Percentiles rank a stretch among this genome's conserved stretches.
phyloP scores from a whole-genome alignment of 305 asterid genomes.

The Solanum hybrid region DNA sequence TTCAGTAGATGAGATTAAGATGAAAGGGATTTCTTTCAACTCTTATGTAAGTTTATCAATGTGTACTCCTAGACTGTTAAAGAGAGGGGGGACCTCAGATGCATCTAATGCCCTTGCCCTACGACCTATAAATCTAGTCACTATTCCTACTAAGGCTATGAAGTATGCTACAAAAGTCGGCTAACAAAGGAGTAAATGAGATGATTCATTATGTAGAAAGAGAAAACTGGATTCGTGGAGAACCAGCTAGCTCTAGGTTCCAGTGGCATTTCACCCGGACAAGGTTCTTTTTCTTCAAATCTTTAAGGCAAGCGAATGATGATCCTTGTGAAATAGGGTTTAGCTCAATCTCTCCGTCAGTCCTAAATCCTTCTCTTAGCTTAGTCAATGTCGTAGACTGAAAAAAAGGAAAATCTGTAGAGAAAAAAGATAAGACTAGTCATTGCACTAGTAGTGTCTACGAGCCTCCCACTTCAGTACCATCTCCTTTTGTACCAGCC shows the following conservation, averaged over 20 bases:
- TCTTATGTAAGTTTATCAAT: neutral
- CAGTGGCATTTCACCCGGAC: neutral
- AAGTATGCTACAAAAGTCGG: neutral
- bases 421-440: neutral
- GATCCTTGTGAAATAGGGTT: neutral
- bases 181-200: neutral
- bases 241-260: neutral
- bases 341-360: neutral
- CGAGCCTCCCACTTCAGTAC: neutral
- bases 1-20: neutral
- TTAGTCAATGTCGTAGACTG: too few species aligned
- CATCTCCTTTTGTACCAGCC: neutral
- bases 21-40: neutral
- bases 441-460: neutral
- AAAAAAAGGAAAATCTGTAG: neutral
- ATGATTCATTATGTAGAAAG: neutral
- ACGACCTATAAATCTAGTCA: neutral
- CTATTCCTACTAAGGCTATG: neutral
- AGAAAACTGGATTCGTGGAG: neutral
- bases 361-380: too few species aligned
- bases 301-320: neutral
- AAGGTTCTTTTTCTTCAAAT: too few species aligned
- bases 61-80: neutral
- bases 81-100: neutral
- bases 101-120: neutral